These are phyloP conservation scores for Cercospora sp. DNA, from an alignment of 2,329 filamentous ascomycete genomes.

Conservation along the genomic window DNA sequence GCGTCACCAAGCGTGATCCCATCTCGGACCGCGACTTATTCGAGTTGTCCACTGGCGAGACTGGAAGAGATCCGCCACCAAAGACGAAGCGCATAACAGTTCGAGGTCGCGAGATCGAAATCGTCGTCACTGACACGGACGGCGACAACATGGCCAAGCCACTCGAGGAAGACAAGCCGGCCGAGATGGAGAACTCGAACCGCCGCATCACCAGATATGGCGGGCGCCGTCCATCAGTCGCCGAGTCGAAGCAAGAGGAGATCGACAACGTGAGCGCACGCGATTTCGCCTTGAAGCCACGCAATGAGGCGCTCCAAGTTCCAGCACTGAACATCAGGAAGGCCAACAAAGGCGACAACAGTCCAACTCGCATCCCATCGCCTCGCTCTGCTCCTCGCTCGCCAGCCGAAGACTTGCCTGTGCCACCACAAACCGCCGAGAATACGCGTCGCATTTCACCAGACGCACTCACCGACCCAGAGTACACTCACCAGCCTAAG, in stretches of 20 bases:
- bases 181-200: constrained; percentile 1
- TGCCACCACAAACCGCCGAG: constrained; percentile 9
- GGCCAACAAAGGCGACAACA: neutral
- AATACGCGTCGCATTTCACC: neutral
- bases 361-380: constrained; percentile 7
- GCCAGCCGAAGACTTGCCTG: neutral
- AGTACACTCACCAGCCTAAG: neutral
- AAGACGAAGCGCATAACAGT: neutral
- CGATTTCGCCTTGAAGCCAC: constrained; percentile 10
- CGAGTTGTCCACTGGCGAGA: neutral
- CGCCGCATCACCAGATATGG: constrained; percentile 9
- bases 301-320: constrained; percentile 5
- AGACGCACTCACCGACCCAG: neutral
- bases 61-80: neutral
- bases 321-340: constrained; percentile 10
- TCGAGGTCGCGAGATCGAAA: constrained; percentile 9
- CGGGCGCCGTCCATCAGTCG: constrained; percentile 6
- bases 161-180: neutral
- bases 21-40: neutral
- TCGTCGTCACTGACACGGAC: constrained; percentile 7
- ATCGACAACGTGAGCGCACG: neutral
- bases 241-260: constrained; percentile 18
- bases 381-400: constrained; percentile 10
- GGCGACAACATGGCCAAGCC: neutral
- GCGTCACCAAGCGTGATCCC: neutral